Evolutionary conservation across 106 monocot genomes (phyloP), one percentile per base, ranked within the genome.

Genomic region (Phalaenopsis aphrodite): DNA sequence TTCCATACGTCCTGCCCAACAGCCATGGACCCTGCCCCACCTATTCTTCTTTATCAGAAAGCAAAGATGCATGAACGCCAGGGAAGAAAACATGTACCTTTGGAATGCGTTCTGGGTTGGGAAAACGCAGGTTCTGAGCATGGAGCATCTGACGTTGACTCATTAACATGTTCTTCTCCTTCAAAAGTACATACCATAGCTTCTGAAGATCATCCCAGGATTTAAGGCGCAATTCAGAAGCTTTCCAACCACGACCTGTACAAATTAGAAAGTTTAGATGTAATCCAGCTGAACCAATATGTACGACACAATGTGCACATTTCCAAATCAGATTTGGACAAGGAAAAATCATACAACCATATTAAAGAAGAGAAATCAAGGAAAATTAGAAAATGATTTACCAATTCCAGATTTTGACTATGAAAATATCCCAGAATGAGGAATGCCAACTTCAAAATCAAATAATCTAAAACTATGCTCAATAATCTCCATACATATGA

Each of bases 131-230:
- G 75, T 90, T 97, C 66, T 92, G 85, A 39, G 97, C 86, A 67
- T 90, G 55, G 30, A 97, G 90, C 94, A 97, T 97, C 67, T 97
- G 93, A 37, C 94, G 82, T 77, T 97, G 94, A 48, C 87, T 88
- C 94, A 97, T 92, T 30, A 97, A 87, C 94, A 97, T 90, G 82
- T 97, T 97, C 83, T 97, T 94, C 71, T 97, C 97, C 80, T 97
- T 97, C 72, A 94, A 47, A 76, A 97, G 92, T 56, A 94, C 90
- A 82, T 89, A 97, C 94, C 97, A 97, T 47, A 94, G 79, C 82
- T 97, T 97, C 18, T 97, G 86, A 37, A 97, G 92, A 84, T 97
- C 97, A 81, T 92, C 91, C 97, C 97, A 97, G 21, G 97, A 97
- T 88, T 97, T 97, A 1, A 94, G 86, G 41, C 94, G 91, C 76